Evolutionary conservation across 2,329 filamentous ascomycete genomes (phyloP).

Genomic region (Botryosphaeria dothidea): DNA sequence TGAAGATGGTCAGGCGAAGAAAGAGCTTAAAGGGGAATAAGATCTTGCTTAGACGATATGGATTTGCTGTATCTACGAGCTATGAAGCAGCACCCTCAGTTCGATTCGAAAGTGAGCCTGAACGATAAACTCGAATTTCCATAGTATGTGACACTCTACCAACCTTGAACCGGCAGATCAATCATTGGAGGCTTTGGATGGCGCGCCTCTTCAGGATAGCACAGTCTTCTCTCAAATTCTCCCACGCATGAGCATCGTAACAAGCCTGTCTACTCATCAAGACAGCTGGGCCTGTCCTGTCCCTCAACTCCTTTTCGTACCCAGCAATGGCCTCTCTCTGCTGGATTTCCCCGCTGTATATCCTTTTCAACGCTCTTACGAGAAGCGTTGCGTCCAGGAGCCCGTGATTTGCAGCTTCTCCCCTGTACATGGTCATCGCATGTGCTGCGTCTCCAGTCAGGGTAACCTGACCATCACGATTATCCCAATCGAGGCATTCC

Average conservation of each 20-base stretch:
- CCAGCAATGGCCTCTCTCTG: constrained; percentile 17
- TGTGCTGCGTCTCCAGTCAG: constrained; percentile 2
- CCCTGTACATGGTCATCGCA: constrained; percentile 21
- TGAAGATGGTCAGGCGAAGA: constrained; percentile 15
- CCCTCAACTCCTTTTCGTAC: constrained; percentile 21
- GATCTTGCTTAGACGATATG: not conserved
- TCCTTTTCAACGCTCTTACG: constrained; percentile 1
- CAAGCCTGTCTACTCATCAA: constrained; percentile 23
- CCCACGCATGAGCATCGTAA: constrained; percentile 23
- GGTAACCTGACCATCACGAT: not conserved
- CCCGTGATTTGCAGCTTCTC: constrained; percentile 24
- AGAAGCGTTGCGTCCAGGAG: constrained; percentile 21
- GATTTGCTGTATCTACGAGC: too few relatives aligned
- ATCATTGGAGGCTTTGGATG: not conserved
- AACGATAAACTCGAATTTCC: too few relatives aligned
- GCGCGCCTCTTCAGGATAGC: not conserved
- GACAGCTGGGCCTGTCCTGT: constrained; percentile 18
- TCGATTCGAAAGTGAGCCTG: too few relatives aligned
- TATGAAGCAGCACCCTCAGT: too few relatives aligned
- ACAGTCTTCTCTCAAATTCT: constrained; percentile 12
- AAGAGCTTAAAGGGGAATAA: constrained; percentile 18
- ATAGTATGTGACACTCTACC: too few relatives aligned
- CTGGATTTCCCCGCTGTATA: not conserved
- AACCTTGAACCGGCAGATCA: too few relatives aligned
- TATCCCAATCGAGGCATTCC: constrained; percentile 21